Conservation (phyloP, 805 yeast species). For the Pichia gijzeniarum region DNA sequence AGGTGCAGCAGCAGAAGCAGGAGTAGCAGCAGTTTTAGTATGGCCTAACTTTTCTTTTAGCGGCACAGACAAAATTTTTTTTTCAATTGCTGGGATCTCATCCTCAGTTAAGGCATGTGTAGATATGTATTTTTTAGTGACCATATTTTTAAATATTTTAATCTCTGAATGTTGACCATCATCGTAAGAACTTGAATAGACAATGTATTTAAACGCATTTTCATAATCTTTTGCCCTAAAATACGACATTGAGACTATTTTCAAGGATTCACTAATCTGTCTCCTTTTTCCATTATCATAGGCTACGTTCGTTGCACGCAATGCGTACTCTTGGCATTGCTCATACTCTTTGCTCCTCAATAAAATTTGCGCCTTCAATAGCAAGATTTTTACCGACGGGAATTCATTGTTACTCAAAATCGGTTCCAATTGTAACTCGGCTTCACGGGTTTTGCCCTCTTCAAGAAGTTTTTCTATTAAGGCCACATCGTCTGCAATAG, state of each 20-base stretch:
- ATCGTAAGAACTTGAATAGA: conserved; percentile 36
- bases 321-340: conserved; percentile 40
- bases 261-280: conserved; percentile 43
- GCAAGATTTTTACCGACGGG: conserved; percentile 39
- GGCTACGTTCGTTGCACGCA: conserved; percentile 39
- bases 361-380: conserved; percentile 44
- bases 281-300: conserved; percentile 38
- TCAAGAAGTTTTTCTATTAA: conserved; percentile 34
- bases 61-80: not conserved
- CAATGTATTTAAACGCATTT: conserved; percentile 37
- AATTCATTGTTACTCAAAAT: conserved; percentile 36
- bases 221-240: conserved; percentile 38
- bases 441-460: conserved; percentile 38
- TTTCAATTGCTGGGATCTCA: conserved; percentile 3
- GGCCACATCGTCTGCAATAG: no score
- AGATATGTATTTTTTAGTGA: conserved; percentile 28
- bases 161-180: conserved; percentile 39
- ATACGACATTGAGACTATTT: conserved; percentile 42
- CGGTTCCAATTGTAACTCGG: conserved; percentile 34
- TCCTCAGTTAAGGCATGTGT: conserved; percentile 28
- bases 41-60: not conserved
- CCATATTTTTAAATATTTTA: conserved; percentile 41
- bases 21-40: not conserved
- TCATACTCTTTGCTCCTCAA: conserved; percentile 43
- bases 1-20: not conserved